Evolutionary conservation across 345 rosid species (phyloP).

Genomic region (Salix caprea): DNA sequence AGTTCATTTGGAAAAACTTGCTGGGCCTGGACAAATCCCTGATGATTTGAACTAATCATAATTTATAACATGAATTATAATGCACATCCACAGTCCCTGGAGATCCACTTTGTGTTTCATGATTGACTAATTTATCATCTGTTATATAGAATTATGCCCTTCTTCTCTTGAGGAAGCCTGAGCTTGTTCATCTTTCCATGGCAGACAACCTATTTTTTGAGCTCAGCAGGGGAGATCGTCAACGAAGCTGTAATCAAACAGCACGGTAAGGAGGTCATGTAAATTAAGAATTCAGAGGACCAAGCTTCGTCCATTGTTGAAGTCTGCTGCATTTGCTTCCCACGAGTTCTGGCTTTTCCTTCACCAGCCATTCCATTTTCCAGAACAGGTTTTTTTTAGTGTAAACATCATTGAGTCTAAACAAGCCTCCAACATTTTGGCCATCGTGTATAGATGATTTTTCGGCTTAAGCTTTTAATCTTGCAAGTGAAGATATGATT

Average conservation of each 20-base stretch:
- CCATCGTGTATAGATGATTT: not conserved
- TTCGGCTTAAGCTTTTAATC: not conserved
- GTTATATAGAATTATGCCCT: not conserved
- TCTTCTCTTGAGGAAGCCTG: not conserved
- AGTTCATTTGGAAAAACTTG: not conserved
- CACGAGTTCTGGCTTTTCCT: not conserved
- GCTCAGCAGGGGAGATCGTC: conserved; percentile 42
- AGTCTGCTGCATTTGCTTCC: not conserved
- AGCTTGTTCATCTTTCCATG: not conserved
- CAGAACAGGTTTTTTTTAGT: too few species aligned
- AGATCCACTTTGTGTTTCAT: not conserved
- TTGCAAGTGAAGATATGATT: too few species aligned
- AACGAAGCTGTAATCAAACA: conserved; percentile 38
- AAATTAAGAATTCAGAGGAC: conserved; percentile 5
- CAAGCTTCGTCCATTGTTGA: not conserved
- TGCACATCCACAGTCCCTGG: not conserved
- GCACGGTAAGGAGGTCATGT: conserved; percentile 46
- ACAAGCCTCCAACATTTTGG: not conserved
- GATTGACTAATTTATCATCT: not conserved
- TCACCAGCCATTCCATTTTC: not conserved
- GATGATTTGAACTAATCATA: not conserved
- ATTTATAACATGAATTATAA: not conserved
- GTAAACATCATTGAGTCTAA: not conserved
- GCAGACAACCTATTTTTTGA: conserved; percentile 61
- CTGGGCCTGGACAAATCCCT: not conserved